A percentile compares a stretch with the other conserved stretches of the same genome.
Evolutionary conservation across 139 green algal species (phyloP).

Genomic region (Picochlorum sp.): DNA sequence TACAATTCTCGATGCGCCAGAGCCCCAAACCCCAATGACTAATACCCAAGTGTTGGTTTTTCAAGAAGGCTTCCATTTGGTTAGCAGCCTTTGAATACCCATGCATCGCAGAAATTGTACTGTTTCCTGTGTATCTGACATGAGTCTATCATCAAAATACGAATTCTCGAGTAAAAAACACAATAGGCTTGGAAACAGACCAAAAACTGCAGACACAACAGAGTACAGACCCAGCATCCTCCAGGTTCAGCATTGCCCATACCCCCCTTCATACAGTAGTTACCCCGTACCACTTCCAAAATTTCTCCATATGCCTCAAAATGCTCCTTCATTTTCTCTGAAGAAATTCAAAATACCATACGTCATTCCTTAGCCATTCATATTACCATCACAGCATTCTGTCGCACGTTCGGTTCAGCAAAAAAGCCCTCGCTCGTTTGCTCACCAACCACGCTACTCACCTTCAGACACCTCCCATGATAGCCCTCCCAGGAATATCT

Average conservation of each 20-base stretch:
- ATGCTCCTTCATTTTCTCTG: slow-evolving; percentile 55
- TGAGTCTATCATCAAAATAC: no score
- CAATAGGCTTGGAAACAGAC: neutral
- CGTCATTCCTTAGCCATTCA: no score
- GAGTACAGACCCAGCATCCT: neutral
- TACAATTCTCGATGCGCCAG: neutral
- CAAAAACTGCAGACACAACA: neutral
- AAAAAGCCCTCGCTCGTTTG: no score
- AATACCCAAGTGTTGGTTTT: no score
- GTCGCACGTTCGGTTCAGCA: no score
- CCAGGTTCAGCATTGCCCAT: neutral
- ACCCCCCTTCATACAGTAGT: neutral
- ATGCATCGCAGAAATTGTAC: no score
- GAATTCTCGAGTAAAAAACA: no score
- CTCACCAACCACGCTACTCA: slow-evolving; percentile 8
- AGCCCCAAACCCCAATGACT: neutral
- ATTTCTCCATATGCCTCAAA: slow-evolving; percentile 60
- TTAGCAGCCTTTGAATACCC: no score
- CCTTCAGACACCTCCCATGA: slow-evolving; percentile 59
- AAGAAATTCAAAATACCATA: no score
- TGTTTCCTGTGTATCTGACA: no score
- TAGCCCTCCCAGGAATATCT: slow-evolving; percentile 58
- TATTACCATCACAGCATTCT: no score
- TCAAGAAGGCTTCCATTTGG: no score
- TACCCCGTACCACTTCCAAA: slow-evolving; percentile 43